These are phyloP conservation scores for Lipomyces kockii DNA, from an alignment of 805 yeast species.

Conservation along the genomic window DNA sequence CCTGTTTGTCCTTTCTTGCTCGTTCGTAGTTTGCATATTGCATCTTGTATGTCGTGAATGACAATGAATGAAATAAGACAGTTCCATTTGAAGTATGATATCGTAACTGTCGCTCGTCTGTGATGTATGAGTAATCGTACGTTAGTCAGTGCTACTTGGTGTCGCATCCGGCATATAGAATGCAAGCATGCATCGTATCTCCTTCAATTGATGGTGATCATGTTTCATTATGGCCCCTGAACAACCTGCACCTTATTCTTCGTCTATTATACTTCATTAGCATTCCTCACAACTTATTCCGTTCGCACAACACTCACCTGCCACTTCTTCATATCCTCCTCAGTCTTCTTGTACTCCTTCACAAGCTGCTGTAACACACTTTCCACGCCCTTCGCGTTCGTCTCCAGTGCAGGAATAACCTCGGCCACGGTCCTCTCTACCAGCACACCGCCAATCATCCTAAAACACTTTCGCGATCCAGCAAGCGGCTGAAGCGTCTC, in stretches of 20 bases:
- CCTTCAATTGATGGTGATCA: not conserved
- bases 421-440: slow-evolving; percentile 83
- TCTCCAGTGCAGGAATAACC: slow-evolving; percentile 64
- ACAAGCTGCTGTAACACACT: slow-evolving; percentile 49
- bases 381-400: slow-evolving; percentile 55
- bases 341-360: slow-evolving; percentile 49
- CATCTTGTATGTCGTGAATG: not conserved
- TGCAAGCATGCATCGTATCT: not conserved
- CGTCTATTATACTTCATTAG: slow-evolving; percentile 29
- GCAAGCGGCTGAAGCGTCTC: slow-evolving; percentile 60
- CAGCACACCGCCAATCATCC: slow-evolving; percentile 93
- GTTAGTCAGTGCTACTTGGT: not conserved
- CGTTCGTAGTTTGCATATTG: slow-evolving; percentile 7
- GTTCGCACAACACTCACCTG: slow-evolving; percentile 41
- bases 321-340: slow-evolving; percentile 55
- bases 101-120: not conserved
- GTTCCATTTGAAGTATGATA: not conserved
- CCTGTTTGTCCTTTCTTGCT: not conserved
- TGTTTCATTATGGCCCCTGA: slow-evolving; percentile 26
- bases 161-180: not conserved
- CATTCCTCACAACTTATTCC: not conserved
- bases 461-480: slow-evolving; percentile 73
- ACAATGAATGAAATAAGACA: not conserved
- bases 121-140: not conserved
- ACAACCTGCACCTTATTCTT: slow-evolving; percentile 58